Base-by-base conservation (phyloP, 306 rosid genomes). In the Aeschynomene evenia region DNA sequence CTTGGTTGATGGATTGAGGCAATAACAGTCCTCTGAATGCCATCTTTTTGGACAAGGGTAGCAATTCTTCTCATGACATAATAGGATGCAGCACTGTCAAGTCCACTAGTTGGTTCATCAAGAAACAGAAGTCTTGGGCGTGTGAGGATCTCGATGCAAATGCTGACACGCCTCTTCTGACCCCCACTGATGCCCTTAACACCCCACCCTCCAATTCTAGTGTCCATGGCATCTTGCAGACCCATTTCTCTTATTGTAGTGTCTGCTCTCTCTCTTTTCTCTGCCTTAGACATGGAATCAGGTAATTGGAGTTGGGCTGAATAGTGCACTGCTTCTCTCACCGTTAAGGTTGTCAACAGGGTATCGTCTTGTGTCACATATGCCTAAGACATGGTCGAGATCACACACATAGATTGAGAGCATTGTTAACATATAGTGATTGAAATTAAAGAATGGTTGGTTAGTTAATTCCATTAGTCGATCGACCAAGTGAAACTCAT, bases 1-100 rank as follows among this genome's bases (percentile, higher is more conserved):
- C 89, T 82, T 5, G 94, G 96, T 18, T 90, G 96, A 77, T 87
- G 96, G 15, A 90, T 85, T 4, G 96, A 90, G 0, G 89, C 77
- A 54, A 87, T 29, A 13, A 83, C 52, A 11, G 91, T 90, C 50
- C 82, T 87, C 4, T 60, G 53, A 54, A 31, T 70, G 34, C 78
- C 79, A 26, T 70, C 84, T 33, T 18, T 66, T 9, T 64, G 48
- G 31, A 54, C 77, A 1, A 79, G 43, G 11, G 48, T 5, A 0
- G 94, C 85, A 7, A 90, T 85, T 74, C 85, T 69, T 29, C 51
- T 87, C 89, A 90, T 87, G 3, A 90, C 94, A 60, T 83, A 85
- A 16, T 80, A 87, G n/a, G 96, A 90, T 8, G 96, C 89, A 14
- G 96, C 96, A 63, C 96, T 90, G 5, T 90, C 96, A 5, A 90